Evolutionary conservation across 116 monocot genomes (phyloP).

Genomic region (Posidonia oceanica): DNA sequence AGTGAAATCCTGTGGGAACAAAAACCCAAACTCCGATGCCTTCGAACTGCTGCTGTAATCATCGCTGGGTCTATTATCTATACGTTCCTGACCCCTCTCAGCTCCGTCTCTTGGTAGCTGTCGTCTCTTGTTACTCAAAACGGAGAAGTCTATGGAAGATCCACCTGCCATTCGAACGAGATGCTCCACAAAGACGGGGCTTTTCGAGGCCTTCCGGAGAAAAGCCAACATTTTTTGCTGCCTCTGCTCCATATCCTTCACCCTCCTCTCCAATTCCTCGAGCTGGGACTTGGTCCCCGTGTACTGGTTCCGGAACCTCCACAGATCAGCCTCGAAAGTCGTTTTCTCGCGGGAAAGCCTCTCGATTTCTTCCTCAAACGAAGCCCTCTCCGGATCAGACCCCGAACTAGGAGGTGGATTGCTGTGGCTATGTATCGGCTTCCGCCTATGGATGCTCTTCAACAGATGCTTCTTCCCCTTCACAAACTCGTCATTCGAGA

Average conservation of each 20-base stretch:
- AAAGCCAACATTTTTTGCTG: constrained; percentile 68
- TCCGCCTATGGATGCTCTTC: constrained; percentile 80
- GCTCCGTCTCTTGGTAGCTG: constrained; percentile 25
- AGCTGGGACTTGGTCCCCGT: constrained; percentile 39
- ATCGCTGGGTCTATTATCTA: constrained; percentile 20
- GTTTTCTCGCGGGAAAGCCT: constrained; percentile 38
- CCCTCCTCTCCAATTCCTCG: constrained; percentile 38
- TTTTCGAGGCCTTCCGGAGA: constrained; percentile 33
- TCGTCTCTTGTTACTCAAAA: constrained; percentile 52
- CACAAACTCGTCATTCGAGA: constrained; percentile 64
- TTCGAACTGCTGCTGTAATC: constrained; percentile 24
- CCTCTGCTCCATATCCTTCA: constrained; percentile 71
- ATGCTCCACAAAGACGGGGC: constrained; percentile 47
- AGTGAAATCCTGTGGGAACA: constrained; percentile 40
- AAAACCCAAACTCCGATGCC: constrained; percentile 17
- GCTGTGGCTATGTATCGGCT: constrained; percentile 83
- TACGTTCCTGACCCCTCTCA: constrained; percentile 14
- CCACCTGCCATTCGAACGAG: constrained; percentile 39
- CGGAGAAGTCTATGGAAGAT: constrained; percentile 16
- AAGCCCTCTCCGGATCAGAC: constrained; percentile 36
- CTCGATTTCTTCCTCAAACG: constrained; percentile 72
- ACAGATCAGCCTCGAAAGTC: constrained; percentile 29
- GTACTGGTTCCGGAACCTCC: constrained; percentile 43
- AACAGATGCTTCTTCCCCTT: constrained; percentile 70
- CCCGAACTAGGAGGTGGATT: constrained; percentile 26